phyloP scores from a whole-genome alignment of 331 rosid species.

The Malus hybrid region DNA sequence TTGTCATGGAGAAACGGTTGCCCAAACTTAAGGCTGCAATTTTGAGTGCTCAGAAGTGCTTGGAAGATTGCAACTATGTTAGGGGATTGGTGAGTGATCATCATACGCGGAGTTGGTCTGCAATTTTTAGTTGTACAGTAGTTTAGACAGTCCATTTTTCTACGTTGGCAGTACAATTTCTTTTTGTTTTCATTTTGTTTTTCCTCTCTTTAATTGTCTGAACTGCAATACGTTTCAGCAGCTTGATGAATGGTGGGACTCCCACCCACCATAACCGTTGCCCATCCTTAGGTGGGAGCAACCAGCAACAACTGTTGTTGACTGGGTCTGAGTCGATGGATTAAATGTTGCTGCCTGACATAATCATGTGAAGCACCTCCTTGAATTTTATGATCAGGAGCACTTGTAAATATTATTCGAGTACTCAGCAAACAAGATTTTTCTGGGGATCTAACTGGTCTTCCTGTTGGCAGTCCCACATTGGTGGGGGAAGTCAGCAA shows the following conservation, averaged over 20 bases:
- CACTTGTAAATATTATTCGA: slow-evolving; percentile 40
- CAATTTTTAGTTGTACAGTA: neutral
- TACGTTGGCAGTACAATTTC: too few relatives aligned
- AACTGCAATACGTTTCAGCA: too few relatives aligned
- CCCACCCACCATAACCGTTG: too few relatives aligned
- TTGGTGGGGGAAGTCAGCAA: too few relatives aligned
- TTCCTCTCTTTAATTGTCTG: too few relatives aligned
- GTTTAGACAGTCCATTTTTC: too few relatives aligned
- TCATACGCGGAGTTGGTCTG: neutral
- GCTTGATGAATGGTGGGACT: neutral
- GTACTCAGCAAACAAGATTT: neutral
- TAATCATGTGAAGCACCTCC: slow-evolving; percentile 89
- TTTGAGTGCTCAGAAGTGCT: slow-evolving; percentile 74
- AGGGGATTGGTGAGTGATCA: slow-evolving; percentile 74
- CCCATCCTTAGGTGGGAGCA: slow-evolving; percentile 61
- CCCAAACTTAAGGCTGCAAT: slow-evolving; percentile 73
- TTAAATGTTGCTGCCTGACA: slow-evolving; percentile 89
- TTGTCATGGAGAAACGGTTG: slow-evolving; percentile 70
- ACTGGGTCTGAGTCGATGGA: slow-evolving; percentile 84
- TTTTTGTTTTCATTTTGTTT: too few relatives aligned
- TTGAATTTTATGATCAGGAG: slow-evolving; percentile 79
- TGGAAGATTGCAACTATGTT: slow-evolving; percentile 85
- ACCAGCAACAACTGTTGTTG: slow-evolving; percentile 84
- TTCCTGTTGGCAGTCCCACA: neutral
- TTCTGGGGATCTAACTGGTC: slow-evolving; percentile 1